phyloP scores from a whole-genome alignment of 2,329 filamentous ascomycete genomes.

The Penicillium oxalicum region DNA sequence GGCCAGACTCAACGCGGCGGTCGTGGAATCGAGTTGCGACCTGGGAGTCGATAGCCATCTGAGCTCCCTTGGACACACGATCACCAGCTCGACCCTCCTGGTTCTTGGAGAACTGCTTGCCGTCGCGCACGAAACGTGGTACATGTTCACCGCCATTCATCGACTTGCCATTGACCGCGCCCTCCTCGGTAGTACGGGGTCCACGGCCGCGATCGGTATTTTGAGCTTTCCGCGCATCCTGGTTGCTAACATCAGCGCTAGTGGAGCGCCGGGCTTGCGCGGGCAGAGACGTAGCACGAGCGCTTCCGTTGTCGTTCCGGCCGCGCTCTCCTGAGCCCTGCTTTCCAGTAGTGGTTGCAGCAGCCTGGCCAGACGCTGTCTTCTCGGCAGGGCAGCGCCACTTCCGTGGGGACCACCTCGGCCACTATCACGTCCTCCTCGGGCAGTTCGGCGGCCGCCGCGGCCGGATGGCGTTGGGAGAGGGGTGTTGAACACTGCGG shows the following conservation, averaged over 20 bases:
- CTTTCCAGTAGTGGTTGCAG: slow-evolving; percentile 24
- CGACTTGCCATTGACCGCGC: slow-evolving; percentile 22
- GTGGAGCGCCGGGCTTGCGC: slow-evolving; percentile 33
- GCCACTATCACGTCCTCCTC: slow-evolving; percentile 49
- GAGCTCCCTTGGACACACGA: slow-evolving; percentile 23
- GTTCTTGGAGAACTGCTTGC: slow-evolving; percentile 31
- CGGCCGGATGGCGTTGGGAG: slow-evolving; percentile 47
- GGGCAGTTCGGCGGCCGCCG: slow-evolving; percentile 51
- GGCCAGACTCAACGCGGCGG: slow-evolving; percentile 34
- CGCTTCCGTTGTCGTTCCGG: slow-evolving; percentile 31
- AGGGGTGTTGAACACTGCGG: slow-evolving; percentile 80
- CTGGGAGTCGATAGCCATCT: slow-evolving; percentile 30
- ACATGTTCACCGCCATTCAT: slow-evolving; percentile 25
- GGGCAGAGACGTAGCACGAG: slow-evolving; percentile 37
- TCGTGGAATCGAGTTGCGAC: slow-evolving; percentile 30
- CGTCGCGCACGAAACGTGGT: slow-evolving; percentile 29
- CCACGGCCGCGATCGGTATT: slow-evolving; percentile 28
- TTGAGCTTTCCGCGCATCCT: slow-evolving; percentile 31
- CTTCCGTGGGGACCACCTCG: slow-evolving; percentile 40
- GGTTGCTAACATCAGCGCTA: slow-evolving; percentile 27
- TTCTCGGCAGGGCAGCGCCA: slow-evolving; percentile 31
- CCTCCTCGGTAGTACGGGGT: slow-evolving; percentile 29
- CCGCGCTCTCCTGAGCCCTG: slow-evolving; percentile 30
- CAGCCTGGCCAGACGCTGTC: slow-evolving; percentile 23
- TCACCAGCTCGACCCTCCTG: slow-evolving; percentile 27